Evolutionary conservation across 2,329 filamentous ascomycete species (phyloP).

Genomic region (Nothopassalora personata): DNA sequence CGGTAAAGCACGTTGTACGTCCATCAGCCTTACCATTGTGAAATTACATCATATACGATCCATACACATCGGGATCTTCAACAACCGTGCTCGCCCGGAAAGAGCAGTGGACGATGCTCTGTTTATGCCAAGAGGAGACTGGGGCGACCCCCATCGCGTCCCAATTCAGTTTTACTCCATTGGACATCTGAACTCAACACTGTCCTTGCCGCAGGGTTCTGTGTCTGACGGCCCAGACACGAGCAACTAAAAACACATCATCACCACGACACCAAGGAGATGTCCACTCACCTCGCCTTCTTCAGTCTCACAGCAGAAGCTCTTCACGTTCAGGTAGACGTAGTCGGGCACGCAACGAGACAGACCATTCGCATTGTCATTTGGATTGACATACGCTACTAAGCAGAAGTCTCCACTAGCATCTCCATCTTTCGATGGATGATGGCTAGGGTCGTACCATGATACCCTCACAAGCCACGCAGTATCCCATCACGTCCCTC

Average conservation of each 20-base stretch:
- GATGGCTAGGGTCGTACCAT: conserved; percentile 5
- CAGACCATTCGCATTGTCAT: background rate
- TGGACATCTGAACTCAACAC: no score
- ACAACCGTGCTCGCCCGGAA: no score
- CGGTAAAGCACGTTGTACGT: no score
- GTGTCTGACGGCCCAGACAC: background rate
- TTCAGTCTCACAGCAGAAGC: background rate
- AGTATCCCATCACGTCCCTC: background rate
- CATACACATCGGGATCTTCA: no score
- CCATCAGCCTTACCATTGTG: no score
- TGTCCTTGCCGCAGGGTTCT: background rate
- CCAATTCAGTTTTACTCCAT: no score
- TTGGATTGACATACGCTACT: background rate
- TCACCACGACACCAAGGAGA: background rate
- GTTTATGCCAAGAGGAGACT: no score
- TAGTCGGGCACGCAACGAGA: conserved; percentile 4
- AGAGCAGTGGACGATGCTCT: no score
- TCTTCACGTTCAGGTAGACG: background rate
- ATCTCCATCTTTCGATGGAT: background rate
- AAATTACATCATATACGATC: no score
- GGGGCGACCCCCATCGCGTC: no score
- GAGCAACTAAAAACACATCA: no score
- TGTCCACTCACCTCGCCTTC: background rate
- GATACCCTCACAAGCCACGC: conserved; percentile 8
- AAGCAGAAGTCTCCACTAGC: background rate